phyloP scores from a whole-genome alignment of 371 early-diverging fungal species.

The Sporodiniella umbellata region DNA sequence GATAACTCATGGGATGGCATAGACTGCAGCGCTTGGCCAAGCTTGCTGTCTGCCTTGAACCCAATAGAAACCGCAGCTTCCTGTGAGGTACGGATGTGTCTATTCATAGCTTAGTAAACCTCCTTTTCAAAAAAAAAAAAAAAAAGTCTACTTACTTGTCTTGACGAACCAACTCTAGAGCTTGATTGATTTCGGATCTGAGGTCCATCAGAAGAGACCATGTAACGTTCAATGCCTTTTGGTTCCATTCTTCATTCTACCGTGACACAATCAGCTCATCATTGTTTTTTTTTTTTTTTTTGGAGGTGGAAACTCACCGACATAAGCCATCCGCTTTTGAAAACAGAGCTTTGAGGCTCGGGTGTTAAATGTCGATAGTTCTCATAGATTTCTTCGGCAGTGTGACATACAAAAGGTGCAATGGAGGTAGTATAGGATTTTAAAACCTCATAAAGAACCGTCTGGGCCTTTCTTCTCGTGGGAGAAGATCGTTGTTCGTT shows the following conservation, averaged over 20 bases:
- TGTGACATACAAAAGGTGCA: conserved; percentile 71
- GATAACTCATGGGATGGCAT: conserved; percentile 33
- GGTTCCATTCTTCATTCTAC: conserved; percentile 52
- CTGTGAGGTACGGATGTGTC: conserved; percentile 53
- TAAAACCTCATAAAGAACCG: conserved; percentile 66
- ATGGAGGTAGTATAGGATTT: conserved; percentile 59
- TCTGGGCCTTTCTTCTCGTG: conserved; percentile 64
- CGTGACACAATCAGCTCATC: neutral
- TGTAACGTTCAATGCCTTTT: conserved; percentile 43
- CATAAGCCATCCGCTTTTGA: conserved; percentile 61
- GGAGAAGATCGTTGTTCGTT: conserved; percentile 40
- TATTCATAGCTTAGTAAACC: neutral
- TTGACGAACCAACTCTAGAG: conserved; percentile 66
- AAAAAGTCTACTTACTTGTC: conserved; percentile 54
- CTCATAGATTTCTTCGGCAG: conserved; percentile 81
- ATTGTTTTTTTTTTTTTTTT: too few relatives aligned
- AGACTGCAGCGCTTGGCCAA: conserved; percentile 18
- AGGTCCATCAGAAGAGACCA: conserved; percentile 57
- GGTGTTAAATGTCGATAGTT: conserved; percentile 47
- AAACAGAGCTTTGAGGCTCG: conserved; percentile 54
- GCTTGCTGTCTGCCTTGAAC: conserved; percentile 12
- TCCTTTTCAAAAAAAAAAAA: too few relatives aligned
- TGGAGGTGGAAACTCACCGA: conserved; percentile 31
- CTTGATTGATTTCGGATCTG: conserved; percentile 61
- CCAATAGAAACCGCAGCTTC: conserved; percentile 50